phyloP scores from a whole-genome alignment of 1,284 basidiomycete species.

The Stereum hirsutum region DNA sequence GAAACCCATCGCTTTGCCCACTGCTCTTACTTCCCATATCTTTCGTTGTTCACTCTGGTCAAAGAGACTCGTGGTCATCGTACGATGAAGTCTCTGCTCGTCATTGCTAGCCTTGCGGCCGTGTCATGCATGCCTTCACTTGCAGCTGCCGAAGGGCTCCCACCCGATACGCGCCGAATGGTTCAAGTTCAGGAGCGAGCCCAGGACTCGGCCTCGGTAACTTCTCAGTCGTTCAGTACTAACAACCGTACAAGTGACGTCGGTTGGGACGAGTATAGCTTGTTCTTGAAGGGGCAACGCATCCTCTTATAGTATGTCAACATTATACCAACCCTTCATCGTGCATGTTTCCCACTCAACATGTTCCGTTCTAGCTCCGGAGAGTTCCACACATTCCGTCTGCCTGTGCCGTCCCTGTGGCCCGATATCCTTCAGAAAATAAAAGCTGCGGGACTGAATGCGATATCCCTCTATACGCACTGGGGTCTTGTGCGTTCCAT shows the following conservation, averaged over 20 bases:
- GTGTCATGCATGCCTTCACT: too few relatives aligned
- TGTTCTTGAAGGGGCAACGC: conserved; percentile 44
- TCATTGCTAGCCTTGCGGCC: too few relatives aligned
- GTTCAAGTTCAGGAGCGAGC: too few relatives aligned
- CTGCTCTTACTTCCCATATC: too few relatives aligned
- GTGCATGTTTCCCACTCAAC: neutral
- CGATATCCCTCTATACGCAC: conserved; percentile 63
- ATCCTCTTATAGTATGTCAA: conserved; percentile 19
- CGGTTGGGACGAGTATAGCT: conserved; percentile 49
- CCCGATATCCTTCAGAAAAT: conserved; percentile 75
- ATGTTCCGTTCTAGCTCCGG: conserved; percentile 33
- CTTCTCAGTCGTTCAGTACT: conserved; percentile 8
- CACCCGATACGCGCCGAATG: too few relatives aligned
- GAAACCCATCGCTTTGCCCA: too few relatives aligned
- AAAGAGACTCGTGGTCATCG: too few relatives aligned
- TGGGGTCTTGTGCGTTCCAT: too few relatives aligned
- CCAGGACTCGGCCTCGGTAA: too few relatives aligned
- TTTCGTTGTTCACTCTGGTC: too few relatives aligned
- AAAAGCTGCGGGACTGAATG: conserved; percentile 76
- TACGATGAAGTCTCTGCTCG: too few relatives aligned
- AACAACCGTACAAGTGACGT: conserved; percentile 30
- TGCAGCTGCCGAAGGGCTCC: too few relatives aligned
- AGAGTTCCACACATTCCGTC: conserved; percentile 78
- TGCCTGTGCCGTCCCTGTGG: conserved; percentile 76
- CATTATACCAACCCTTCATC: neutral